These are phyloP conservation scores for Pseudogymnoascus sp. DNA, from an alignment of 2,329 filamentous ascomycete genomes.

Conservation along the genomic window DNA sequence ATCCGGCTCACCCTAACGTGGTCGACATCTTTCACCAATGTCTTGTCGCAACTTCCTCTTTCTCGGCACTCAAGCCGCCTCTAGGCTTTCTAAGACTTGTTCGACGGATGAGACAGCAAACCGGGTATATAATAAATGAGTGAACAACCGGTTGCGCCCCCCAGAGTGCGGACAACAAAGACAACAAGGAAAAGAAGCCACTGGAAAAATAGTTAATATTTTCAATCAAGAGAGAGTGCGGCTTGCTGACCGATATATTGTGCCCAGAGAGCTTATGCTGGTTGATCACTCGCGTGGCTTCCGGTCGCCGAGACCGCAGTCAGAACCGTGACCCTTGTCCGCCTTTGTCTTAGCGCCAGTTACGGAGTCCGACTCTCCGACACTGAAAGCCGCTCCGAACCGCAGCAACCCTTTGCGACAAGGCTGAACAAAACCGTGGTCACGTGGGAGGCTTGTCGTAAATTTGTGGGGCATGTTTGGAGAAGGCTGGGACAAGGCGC, in stretches of 20 bases:
- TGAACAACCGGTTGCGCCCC: background rate
- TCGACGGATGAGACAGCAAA: background rate
- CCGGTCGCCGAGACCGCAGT: conserved; percentile 4
- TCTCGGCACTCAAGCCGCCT: background rate
- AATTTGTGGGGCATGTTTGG: background rate
- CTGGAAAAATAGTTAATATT: background rate
- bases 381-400: background rate
- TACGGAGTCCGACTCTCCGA: background rate
- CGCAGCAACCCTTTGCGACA: background rate
- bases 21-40: conserved; percentile 39
- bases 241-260: conserved; percentile 2
- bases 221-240: background rate
- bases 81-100: background rate
- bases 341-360: background rate
- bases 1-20: conserved; percentile 37
- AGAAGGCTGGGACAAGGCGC: conserved; percentile 6
- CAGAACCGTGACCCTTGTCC: conserved; percentile 6
- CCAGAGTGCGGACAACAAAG: background rate
- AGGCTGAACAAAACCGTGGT: background rate
- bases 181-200: conserved; percentile 8
- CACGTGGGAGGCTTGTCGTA: background rate
- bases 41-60: background rate
- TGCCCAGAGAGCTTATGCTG: conserved; percentile 5
- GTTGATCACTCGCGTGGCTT: background rate
- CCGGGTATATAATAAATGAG: background rate